Conservation (phyloP, 140 eudicot genomes). For the Flaveria floridana region DNA sequence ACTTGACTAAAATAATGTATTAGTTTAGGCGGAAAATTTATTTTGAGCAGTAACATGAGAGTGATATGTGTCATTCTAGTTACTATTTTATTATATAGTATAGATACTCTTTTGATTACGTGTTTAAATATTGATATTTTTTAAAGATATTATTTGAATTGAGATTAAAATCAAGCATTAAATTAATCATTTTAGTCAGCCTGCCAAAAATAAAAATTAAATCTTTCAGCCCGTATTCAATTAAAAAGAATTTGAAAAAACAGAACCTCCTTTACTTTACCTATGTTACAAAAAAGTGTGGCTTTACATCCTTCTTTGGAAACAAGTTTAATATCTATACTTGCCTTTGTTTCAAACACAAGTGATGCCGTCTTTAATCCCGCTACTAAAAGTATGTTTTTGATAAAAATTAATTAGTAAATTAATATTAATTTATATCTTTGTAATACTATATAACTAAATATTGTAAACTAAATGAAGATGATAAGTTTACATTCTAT, state of each 20-base stretch:
- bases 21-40: no score
- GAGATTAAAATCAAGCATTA: not conserved
- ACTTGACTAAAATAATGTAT: no score
- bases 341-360: constrained; percentile 25
- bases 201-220: no score
- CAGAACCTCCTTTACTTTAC: not conserved
- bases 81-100: no score
- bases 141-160: not conserved
- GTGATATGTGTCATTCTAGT: no score
- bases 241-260: no score
- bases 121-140: not conserved
- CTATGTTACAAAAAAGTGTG: not conserved
- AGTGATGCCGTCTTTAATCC: constrained; percentile 18
- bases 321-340: constrained; percentile 35
- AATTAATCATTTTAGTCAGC: not conserved
- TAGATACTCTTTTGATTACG: not conserved
- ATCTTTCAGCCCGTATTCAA: no score
- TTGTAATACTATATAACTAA: no score
- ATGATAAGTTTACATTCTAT: not conserved
- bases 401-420: not conserved
- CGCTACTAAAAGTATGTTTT: not conserved
- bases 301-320: constrained; percentile 2
- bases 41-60: no score
- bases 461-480: not conserved
- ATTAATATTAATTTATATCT: no score